Conservation (phyloP, 495 filamentous ascomycete species). For the Penicillium egyptiacum region DNA sequence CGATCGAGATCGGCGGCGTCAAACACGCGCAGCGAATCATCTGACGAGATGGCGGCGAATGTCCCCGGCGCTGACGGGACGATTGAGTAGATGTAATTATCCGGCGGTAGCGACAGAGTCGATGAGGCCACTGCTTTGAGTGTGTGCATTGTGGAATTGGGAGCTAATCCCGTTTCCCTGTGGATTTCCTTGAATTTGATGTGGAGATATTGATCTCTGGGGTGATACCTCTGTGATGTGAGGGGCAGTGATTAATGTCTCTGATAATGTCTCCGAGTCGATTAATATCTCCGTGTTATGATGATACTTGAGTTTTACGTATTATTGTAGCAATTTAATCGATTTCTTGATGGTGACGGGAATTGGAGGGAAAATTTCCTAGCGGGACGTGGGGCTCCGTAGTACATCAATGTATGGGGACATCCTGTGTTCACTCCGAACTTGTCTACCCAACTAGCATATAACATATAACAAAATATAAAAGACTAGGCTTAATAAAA, state of each 20-base stretch:
- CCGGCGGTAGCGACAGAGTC: conserved; percentile 44
- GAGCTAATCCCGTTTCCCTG: not conserved
- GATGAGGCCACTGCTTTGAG: conserved; percentile 43
- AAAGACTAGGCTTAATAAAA: no score
- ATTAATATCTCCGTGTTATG: no score
- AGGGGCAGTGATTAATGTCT: not conserved
- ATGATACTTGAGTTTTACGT: not conserved
- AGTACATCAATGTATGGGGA: no score
- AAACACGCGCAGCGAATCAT: conserved; percentile 54
- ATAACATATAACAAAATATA: no score
- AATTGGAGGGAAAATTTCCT: not conserved
- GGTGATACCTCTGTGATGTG: conserved; percentile 4
- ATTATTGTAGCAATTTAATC: no score
- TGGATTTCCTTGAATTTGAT: not conserved
- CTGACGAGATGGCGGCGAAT: conserved; percentile 56
- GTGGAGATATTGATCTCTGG: not conserved
- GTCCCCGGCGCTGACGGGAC: conserved; percentile 30
- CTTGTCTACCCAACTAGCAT: no score
- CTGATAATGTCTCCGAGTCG: no score
- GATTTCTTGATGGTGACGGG: no score
- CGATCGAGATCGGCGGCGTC: conserved; percentile 42
- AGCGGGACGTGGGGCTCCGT: conserved; percentile 1
- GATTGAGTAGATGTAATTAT: conserved; percentile 55
- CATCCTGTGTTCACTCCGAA: no score
- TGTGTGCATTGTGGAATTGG: conserved; percentile 35